Evolutionary conservation across 169 alveolate species (phyloP).

Genomic region (Babesia gibsoni): DNA sequence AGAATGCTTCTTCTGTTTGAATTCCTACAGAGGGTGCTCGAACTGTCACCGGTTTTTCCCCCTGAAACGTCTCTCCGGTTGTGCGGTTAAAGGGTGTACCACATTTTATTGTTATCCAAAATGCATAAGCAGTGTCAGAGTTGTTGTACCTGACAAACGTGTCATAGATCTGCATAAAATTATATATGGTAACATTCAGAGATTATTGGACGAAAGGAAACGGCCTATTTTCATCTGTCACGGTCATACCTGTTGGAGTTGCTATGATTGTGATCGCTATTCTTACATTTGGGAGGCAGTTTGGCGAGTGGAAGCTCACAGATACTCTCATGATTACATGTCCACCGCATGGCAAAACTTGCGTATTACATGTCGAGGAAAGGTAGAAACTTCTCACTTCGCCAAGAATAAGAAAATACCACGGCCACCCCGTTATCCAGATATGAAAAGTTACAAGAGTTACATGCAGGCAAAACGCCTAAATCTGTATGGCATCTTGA

Average conservation of each 20-base stretch:
- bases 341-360: slow-evolving; percentile 44
- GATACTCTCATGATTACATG: neutral
- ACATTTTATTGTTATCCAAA: slow-evolving; percentile 51
- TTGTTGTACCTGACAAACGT: slow-evolving; percentile 38
- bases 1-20: slow-evolving; percentile 47
- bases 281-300: slow-evolving; percentile 60
- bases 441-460: slow-evolving; percentile 26
- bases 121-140: slow-evolving; percentile 30
- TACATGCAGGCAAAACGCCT: slow-evolving; percentile 26
- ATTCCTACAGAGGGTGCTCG: slow-evolving; percentile 40
- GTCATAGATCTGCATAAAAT: slow-evolving; percentile 24
- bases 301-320: slow-evolving; percentile 49
- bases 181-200: slow-evolving; percentile 32
- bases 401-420: slow-evolving; percentile 45
- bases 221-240: slow-evolving; percentile 61
- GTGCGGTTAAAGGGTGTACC: slow-evolving; percentile 46
- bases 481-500: neutral
- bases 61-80: neutral
- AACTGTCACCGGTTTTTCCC: slow-evolving; percentile 36
- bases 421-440: slow-evolving; percentile 56
- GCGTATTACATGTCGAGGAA: slow-evolving; percentile 57
- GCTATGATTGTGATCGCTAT: slow-evolving; percentile 65
- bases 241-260: slow-evolving; percentile 65
- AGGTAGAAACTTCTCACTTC: slow-evolving; percentile 61
- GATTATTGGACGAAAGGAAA: slow-evolving; percentile 23